Base-by-base conservation (phyloP, 148 eudicot genomes). In the Diospyros lotus region DNA sequence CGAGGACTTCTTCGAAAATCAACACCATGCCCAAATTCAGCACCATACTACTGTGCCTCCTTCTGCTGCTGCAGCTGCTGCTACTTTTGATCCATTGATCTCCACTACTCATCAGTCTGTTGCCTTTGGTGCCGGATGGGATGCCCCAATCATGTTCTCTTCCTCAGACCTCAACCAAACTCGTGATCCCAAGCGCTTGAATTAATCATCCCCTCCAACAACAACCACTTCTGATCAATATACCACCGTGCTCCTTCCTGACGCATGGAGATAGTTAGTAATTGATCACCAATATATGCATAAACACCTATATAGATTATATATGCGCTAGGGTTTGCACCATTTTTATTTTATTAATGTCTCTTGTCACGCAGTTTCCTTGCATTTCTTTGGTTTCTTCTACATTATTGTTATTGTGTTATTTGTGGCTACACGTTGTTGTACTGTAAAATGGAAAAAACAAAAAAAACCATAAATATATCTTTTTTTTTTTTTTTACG, bases 1-100 rank as follows among this genome's bases (percentile, higher is more conserved):
- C 50, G 85, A 85, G 77, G 85, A 85, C 46, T 72, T 80, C 68
- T 82, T 79, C 67, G 73, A 64, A 44, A 52, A 46, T 56, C 68
- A 79, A 41, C 77, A 72, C 28, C 78, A 84, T 39, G 60, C 62
- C 38, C 75, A 65, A 9, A 28, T 28, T 28, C 80, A 78, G n/a
- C 68, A 76, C 18, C 71, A 77, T 1, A 18, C 28, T 64, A 45
- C 17, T 69, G 71, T 48, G 53, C 12, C 50, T 45, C 44, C 4
- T 11, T 12, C 50, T 45, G 54, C 4, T 11, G 17, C 39, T 39
- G 77, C 28, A 12, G 69, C 5, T 13, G 58, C 39, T 12, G 73
- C 17, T 7, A n/a, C 43, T 46, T 70, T 59, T 9, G 75, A 81
- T 74, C 52, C 76, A 70, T 66, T 78, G 60, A 50, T 69, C 59